A percentile compares a stretch with the other conserved stretches of the same genome.
Evolutionary conservation across 805 yeast species (phyloP).

Genomic region (Kluyveromyces starmeri): DNA sequence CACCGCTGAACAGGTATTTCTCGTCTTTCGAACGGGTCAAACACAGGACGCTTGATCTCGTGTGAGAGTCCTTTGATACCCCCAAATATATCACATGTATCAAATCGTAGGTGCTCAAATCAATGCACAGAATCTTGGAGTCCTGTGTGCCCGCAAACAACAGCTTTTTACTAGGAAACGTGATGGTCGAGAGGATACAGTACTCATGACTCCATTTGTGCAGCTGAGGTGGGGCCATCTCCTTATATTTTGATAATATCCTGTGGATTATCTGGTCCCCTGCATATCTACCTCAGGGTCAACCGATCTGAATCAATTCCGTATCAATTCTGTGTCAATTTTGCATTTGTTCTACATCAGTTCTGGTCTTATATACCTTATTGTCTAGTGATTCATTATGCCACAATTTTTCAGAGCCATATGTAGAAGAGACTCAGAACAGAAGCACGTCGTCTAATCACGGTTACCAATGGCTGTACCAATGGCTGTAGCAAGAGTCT

Average conservation of each 20-base stretch:
- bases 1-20: conserved; percentile 66
- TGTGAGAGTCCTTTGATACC: conserved; percentile 31
- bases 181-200: conserved; percentile 63
- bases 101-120: conserved; percentile 51
- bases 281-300: too few species aligned
- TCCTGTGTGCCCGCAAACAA: conserved; percentile 89
- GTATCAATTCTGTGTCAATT: too few species aligned
- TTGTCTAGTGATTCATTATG: too few species aligned
- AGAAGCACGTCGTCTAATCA: too few species aligned
- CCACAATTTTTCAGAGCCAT: too few species aligned
- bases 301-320: too few species aligned
- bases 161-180: conserved; percentile 48
- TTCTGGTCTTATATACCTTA: too few species aligned
- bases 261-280: too few species aligned
- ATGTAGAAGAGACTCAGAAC: too few species aligned
- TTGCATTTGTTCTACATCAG: too few species aligned
- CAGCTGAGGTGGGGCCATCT: conserved; percentile 29
- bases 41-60: conserved; percentile 48
- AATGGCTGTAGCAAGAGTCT: too few species aligned
- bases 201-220: conserved; percentile 73
- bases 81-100: conserved; percentile 38
- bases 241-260: neutral
- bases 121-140: conserved; percentile 65
- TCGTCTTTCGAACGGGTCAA: conserved; percentile 47
- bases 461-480: too few species aligned